Conservation (phyloP, 2,329 filamentous ascomycete species). For the Cryphonectria naterciae region DNA sequence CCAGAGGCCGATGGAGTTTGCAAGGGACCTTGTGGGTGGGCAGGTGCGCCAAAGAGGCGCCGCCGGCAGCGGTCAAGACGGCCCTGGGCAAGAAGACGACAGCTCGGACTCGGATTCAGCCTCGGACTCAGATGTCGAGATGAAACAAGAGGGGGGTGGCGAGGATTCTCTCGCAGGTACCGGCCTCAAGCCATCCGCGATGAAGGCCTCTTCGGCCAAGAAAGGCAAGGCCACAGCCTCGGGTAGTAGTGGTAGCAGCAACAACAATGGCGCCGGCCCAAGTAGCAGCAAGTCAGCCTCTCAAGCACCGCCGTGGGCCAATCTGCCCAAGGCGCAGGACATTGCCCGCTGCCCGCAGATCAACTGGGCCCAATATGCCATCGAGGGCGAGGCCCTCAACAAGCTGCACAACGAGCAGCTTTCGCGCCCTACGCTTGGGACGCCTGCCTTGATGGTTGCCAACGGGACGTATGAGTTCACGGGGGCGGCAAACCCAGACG, state of each 20-base stretch:
- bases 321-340: slow-evolving; percentile 77
- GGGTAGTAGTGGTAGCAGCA: slow-evolving; percentile 16
- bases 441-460: slow-evolving; percentile 47
- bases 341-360: slow-evolving; percentile 85
- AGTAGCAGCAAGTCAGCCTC: slow-evolving; percentile 32
- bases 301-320: slow-evolving; percentile 53
- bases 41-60: slow-evolving; percentile 51
- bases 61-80: neutral
- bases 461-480: slow-evolving; percentile 56
- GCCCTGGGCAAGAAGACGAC: slow-evolving; percentile 34
- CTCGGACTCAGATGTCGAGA: slow-evolving; percentile 38
- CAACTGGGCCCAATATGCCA: slow-evolving; percentile 92
- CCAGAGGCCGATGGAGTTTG: slow-evolving; percentile 72
- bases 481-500: slow-evolving; percentile 41
- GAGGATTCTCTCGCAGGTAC: slow-evolving; percentile 8
- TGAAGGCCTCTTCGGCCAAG: slow-evolving; percentile 20
- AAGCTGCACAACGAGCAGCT: slow-evolving; percentile 82
- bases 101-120: slow-evolving; percentile 35
- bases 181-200: slow-evolving; percentile 22
- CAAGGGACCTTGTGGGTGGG: slow-evolving; percentile 67
- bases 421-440: slow-evolving; percentile 62
- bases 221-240: slow-evolving; percentile 27
- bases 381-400: slow-evolving; percentile 84
- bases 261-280: slow-evolving; percentile 15
- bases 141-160: slow-evolving; percentile 21